These are phyloP conservation scores for Endoconidiophora polonica DNA, from an alignment of 2,329 filamentous ascomycete species.

Conservation along the genomic window DNA sequence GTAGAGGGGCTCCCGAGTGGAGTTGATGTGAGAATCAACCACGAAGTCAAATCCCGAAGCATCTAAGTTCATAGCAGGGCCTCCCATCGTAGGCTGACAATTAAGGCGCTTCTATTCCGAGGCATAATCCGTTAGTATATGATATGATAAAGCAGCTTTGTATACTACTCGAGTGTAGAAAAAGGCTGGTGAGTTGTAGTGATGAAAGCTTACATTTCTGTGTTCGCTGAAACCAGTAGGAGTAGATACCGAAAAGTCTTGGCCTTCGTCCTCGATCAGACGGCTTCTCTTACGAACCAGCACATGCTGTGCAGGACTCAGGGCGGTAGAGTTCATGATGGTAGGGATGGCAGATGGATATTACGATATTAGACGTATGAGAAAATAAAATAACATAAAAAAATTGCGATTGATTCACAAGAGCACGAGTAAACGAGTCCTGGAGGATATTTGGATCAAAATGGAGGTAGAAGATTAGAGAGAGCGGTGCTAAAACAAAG, in stretches of 20 bases:
- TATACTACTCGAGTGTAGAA: neutral
- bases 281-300: slow-evolving; percentile 12
- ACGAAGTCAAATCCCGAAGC: slow-evolving; percentile 5
- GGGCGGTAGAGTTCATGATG: slow-evolving; percentile 4
- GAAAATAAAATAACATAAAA: neutral
- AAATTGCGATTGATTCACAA: neutral
- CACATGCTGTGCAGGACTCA: slow-evolving; percentile 8
- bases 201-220: slow-evolving; percentile 10
- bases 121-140: neutral
- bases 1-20: slow-evolving; percentile 26
- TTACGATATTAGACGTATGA: neutral
- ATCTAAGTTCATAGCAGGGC: neutral
- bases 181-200: no score
- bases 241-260: neutral
- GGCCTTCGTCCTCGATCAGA: slow-evolving; percentile 10
- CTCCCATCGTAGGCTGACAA: slow-evolving; percentile 5
- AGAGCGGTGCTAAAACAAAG: neutral
- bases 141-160: neutral
- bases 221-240: slow-evolving; percentile 10
- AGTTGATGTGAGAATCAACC: slow-evolving; percentile 23
- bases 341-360: neutral
- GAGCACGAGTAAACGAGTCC: slow-evolving; percentile 5
- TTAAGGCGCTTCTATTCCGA: slow-evolving; percentile 11
- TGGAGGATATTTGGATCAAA: neutral
- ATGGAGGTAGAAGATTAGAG: neutral